Base-by-base conservation (phyloP, 345 rosid genomes). In the Geranium brycei region DNA sequence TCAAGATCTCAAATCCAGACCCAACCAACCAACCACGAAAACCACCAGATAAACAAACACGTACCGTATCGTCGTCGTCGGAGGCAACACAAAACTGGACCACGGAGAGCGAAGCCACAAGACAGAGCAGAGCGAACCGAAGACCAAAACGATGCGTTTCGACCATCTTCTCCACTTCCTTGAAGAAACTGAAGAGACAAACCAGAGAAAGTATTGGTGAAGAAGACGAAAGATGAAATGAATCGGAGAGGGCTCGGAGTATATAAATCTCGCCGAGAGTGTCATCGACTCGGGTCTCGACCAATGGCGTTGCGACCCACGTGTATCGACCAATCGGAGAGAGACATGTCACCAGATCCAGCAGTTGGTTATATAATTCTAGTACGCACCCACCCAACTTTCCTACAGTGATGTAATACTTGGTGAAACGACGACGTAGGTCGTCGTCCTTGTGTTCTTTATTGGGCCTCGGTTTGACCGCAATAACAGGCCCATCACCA, bases 91-190 rank as follows among this genome's bases (percentile, higher is more conserved):
- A 75, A 40, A 88, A 76, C 75, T 73, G 76, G 71, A 73, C 73
- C 41, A 79, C 59, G 61, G 86, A 82, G 68, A 73, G 67, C 60
- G 76, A 74, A 66, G 87, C 79, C 31, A 82, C 57, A 58, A 85
- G 31, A 5, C 85, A 67, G 41, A 83, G 58, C 66, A 83, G 14
- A 57, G 79, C 28, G 28, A 23, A 23, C 28, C 28, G 28, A 23
- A 23, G 1, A 23, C 28, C 76, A 60, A 80, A 75, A 17, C 82
- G 70, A 23, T 71, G 76, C 61, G 77, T 70, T 68, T 72, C 74
- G 51, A 65, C 79, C 82, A 83, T 84, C 64, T 23, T 23, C 28
- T 23, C 28, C 28, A 23, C 1, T 23, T 0, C 28, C 28, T 2
- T 23, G 28, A 23, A 23, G 51, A 47, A 62, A 35, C 19, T 11